These are phyloP conservation scores for Cercospora janseana DNA, from an alignment of 2,329 filamentous ascomycete species.

Conservation along the genomic window DNA sequence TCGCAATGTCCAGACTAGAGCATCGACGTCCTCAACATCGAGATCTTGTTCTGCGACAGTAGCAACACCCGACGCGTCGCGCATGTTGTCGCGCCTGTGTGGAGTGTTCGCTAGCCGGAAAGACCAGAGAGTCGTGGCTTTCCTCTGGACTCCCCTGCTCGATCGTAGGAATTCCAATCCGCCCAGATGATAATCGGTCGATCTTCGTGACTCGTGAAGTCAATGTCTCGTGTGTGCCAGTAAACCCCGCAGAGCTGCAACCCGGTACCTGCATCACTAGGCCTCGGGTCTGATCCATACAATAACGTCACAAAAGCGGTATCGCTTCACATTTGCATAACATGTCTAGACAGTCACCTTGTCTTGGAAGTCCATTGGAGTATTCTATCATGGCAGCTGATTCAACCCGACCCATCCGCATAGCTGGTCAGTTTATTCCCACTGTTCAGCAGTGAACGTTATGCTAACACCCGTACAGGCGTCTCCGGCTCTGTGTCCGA, in stretches of 20 bases:
- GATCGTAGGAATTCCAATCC: no score
- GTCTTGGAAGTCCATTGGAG: slow-evolving; percentile 22
- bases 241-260: slow-evolving; percentile 1
- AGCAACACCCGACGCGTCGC: no score
- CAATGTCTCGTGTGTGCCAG: slow-evolving; percentile 3
- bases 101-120: no score
- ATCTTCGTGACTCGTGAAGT: slow-evolving; percentile 11
- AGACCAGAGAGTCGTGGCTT: no score
- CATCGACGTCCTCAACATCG: no score
- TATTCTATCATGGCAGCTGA: slow-evolving; percentile 26
- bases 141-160: no score
- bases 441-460: not conserved
- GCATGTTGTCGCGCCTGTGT: no score
- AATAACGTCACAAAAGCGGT: not conserved
- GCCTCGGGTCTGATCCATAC: slow-evolving; percentile 2
- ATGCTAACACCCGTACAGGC: slow-evolving; percentile 16
- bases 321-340: not conserved
- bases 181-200: no score
- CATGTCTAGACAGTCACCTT: slow-evolving; percentile 19
- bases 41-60: no score
- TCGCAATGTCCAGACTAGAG: no score
- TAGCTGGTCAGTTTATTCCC: slow-evolving; percentile 27
- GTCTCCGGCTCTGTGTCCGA: slow-evolving; percentile 44
- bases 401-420: slow-evolving; percentile 32
- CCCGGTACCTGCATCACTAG: slow-evolving; percentile 1